Evolutionary conservation across 768 basidiomycete species (phyloP).

Genomic region (Naematelia aurantialba): DNA sequence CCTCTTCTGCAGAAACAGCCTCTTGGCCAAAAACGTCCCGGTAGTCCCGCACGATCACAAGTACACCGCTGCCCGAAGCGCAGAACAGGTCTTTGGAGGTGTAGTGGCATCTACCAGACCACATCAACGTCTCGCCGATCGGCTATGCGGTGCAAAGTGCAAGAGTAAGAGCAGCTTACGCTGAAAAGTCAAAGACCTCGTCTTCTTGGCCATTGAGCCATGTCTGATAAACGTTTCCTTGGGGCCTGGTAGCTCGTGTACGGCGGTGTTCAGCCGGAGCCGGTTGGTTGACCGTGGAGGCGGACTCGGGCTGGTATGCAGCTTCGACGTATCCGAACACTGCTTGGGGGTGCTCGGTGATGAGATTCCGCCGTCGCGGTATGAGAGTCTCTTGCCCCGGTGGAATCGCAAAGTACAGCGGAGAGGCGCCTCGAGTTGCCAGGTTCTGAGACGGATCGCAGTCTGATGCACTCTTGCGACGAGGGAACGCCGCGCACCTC

Average conservation of each 20-base stretch:
- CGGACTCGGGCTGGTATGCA: too few relatives aligned
- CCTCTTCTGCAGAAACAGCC: neutral
- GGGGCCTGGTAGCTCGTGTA: too few relatives aligned
- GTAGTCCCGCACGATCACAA: slow-evolving; percentile 30
- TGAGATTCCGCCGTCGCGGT: neutral
- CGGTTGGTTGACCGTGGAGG: too few relatives aligned
- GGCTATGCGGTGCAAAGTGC: neutral
- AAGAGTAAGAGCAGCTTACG: neutral
- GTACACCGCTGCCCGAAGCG: slow-evolving; percentile 11
- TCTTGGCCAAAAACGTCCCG: slow-evolving; percentile 5
- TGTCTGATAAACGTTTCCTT: neutral
- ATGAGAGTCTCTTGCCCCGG: neutral
- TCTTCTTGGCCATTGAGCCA: neutral
- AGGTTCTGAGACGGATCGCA: neutral
- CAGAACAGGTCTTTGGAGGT: slow-evolving; percentile 26
- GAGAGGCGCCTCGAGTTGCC: too few relatives aligned
- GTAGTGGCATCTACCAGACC: slow-evolving; percentile 27
- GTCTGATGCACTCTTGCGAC: neutral
- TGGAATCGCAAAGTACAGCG: neutral
- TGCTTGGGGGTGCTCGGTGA: neutral
- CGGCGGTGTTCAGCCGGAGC: too few relatives aligned
- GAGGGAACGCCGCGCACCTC: slow-evolving; percentile 24
- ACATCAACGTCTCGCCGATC: neutral
- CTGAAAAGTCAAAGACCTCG: slow-evolving; percentile 4
- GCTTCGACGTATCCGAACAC: neutral